Evolutionary conservation across 2,329 filamentous ascomycete genomes (phyloP).

Genomic region (Aspergillus brunneoviolaceus): DNA sequence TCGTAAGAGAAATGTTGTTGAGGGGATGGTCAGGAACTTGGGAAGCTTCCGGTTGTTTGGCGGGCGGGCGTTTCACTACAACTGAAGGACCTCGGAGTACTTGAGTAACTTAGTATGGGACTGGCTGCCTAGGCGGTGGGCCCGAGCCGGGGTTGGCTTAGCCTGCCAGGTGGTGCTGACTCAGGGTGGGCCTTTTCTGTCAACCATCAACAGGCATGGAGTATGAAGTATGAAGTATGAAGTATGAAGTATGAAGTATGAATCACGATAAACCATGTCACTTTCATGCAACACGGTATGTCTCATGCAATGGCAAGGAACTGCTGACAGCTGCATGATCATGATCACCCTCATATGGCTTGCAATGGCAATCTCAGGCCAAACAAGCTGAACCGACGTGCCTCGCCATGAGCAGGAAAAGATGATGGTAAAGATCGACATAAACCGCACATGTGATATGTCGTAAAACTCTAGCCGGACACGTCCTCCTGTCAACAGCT

Average conservation of each 20-base stretch:
- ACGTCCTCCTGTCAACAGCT: not conserved
- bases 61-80: not conserved
- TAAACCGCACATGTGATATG: not conserved
- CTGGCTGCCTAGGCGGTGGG: constrained; percentile 7
- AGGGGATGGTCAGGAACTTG: constrained; percentile 1
- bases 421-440: not conserved
- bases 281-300: too few relatives aligned
- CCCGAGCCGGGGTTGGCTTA: constrained; percentile 12
- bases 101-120: too few relatives aligned
- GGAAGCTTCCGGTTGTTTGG: constrained; percentile 6
- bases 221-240: not conserved
- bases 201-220: not conserved
- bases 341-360: too few relatives aligned
- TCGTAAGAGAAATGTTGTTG: constrained; percentile 9
- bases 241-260: too few relatives aligned
- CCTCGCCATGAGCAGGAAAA: not conserved
- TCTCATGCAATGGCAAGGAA: too few relatives aligned
- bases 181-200: constrained; percentile 14
- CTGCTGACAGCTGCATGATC: too few relatives aligned
- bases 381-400: too few relatives aligned
- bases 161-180: constrained; percentile 12
- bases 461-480: not conserved
- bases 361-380: too few relatives aligned
- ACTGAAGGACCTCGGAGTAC: too few relatives aligned
- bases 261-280: too few relatives aligned